These are phyloP conservation scores for Vitis rupestris DNA, from an alignment of 164 flowering plant genomes.

Conservation along the genomic window DNA sequence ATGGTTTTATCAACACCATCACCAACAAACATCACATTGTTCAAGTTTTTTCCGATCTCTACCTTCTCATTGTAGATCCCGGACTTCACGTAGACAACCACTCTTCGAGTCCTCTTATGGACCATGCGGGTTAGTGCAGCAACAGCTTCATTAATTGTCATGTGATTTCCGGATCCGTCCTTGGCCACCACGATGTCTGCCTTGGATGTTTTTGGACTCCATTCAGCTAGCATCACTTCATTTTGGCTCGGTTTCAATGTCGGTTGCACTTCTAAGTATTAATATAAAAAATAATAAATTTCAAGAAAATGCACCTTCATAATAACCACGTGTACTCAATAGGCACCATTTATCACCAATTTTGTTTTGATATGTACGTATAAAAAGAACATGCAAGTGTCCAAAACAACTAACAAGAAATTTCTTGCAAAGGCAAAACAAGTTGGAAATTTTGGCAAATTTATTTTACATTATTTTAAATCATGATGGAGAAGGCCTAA, in stretches of 20 bases:
- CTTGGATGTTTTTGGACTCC: constrained; percentile 42
- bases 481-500: too few relatives aligned
- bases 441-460: too few relatives aligned
- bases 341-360: too few relatives aligned
- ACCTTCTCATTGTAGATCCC: constrained; percentile 55
- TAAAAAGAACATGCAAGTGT: too few relatives aligned
- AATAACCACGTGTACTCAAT: too few relatives aligned
- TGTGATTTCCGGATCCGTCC: constrained; percentile 55
- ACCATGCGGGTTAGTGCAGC: constrained; percentile 27
- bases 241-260: constrained; percentile 1
- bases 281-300: background rate
- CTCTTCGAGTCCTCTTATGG: constrained; percentile 18
- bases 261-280: background rate
- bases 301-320: too few relatives aligned
- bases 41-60: constrained; percentile 32
- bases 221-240: constrained; percentile 36
- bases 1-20: constrained; percentile 62
- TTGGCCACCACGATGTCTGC: constrained; percentile 57
- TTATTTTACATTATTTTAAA: too few relatives aligned
- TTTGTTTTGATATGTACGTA: too few relatives aligned
- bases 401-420: too few relatives aligned
- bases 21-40: constrained; percentile 59
- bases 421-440: too few relatives aligned
- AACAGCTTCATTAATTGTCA: constrained; percentile 47
- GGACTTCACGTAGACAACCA: constrained; percentile 49